Conservation (phyloP, 345 rosid species). For the Clausena lansium region DNA sequence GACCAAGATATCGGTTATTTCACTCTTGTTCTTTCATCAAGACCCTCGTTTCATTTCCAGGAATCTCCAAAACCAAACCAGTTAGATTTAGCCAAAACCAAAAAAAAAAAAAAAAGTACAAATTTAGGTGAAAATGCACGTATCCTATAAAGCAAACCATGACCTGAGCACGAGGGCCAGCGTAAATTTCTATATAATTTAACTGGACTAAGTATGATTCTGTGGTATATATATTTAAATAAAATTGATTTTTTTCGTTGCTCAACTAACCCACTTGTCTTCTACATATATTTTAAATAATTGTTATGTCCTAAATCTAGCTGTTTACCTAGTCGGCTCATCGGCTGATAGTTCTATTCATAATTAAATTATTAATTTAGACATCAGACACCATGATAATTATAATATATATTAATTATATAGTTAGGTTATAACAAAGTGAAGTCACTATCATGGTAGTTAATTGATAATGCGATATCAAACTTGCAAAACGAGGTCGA, state of each 20-base stretch:
- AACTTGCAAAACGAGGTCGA: neutral
- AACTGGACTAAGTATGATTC: conserved; percentile 13
- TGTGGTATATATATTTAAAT: neutral
- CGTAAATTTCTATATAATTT: conserved; percentile 13
- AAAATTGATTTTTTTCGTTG: neutral
- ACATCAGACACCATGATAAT: neutral
- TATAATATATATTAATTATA: neutral
- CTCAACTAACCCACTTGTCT: conserved; percentile 16
- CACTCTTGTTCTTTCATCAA: conserved; percentile 19
- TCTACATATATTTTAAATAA: neutral
- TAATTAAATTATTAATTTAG: neutral
- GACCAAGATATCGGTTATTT: conserved; percentile 23
- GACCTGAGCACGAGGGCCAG: conserved; percentile 28
- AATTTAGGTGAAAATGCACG: conserved; percentile 12
- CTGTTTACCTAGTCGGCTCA: neutral
- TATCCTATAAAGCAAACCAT: conserved; percentile 25
- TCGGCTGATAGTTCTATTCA: conserved; percentile 8
- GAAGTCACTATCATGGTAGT: conserved; percentile 23
- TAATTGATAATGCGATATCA: conserved; percentile 10
- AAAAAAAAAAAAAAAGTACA: neutral
- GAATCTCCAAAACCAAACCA: conserved; percentile 9
- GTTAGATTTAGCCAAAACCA: neutral
- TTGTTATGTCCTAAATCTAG: neutral
- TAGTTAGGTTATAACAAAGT: conserved; percentile 11
- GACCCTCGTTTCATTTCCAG: conserved; percentile 26